Conservation (phyloP, 2,329 filamentous ascomycete species). For the Beauveria bassiana region DNA sequence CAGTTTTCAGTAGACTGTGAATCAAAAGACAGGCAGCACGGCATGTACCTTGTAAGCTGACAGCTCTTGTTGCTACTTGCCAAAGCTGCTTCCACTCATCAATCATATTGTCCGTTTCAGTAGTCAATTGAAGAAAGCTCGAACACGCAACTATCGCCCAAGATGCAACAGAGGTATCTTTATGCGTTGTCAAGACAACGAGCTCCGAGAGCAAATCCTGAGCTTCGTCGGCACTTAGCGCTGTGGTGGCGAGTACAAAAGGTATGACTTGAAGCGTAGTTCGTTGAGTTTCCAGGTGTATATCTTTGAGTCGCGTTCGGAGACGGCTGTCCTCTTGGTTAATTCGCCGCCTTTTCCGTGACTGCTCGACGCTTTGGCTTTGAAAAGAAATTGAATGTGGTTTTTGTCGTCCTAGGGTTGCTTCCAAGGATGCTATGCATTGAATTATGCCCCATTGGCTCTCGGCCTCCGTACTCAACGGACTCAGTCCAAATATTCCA, state of each 20-base stretch:
- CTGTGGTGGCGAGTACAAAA: slow-evolving; percentile 43
- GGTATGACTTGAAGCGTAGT: slow-evolving; percentile 51
- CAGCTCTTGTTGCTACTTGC: slow-evolving; percentile 63
- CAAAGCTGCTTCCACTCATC: slow-evolving; percentile 64
- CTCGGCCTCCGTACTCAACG: slow-evolving; percentile 47
- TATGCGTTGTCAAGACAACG: slow-evolving; percentile 55
- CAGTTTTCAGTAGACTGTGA: slow-evolving; percentile 55
- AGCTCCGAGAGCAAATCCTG: slow-evolving; percentile 51
- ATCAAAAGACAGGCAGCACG: slow-evolving; percentile 72
- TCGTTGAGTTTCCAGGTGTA: slow-evolving; percentile 35
- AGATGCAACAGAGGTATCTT: slow-evolving; percentile 56
- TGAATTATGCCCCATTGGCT: slow-evolving; percentile 54
- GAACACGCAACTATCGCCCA: slow-evolving; percentile 83
- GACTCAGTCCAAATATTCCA: slow-evolving; percentile 44
- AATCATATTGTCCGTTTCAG: slow-evolving; percentile 26
- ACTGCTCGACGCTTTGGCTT: slow-evolving; percentile 32
- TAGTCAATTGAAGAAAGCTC: slow-evolving; percentile 31
- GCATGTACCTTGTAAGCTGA: slow-evolving; percentile 63
- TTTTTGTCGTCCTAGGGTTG: slow-evolving; percentile 29
- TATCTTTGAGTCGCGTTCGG: slow-evolving; percentile 38
- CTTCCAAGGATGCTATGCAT: slow-evolving; percentile 50
- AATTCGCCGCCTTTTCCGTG: slow-evolving; percentile 45
- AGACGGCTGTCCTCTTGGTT: slow-evolving; percentile 37
- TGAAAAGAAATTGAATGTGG: slow-evolving; percentile 10
- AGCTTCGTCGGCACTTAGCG: slow-evolving; percentile 43